A percentile compares a stretch with the other conserved stretches of the same genome.
Evolutionary conservation across 164 flowering plant species (phyloP).

Genomic region (Tinospora cordifolia): DNA sequence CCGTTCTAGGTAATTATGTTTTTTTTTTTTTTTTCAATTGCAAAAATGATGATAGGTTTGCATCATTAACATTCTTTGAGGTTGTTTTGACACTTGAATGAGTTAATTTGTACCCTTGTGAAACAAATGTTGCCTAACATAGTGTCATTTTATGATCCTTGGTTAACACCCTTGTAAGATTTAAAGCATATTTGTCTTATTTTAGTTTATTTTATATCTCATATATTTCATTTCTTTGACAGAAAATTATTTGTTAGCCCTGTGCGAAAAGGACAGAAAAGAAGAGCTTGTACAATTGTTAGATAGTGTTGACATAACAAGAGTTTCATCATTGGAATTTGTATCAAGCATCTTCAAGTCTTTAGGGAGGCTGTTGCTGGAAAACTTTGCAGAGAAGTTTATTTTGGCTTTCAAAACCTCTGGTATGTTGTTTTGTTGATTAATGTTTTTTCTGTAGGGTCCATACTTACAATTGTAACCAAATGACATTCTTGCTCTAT

Average conservation of each 20-base stretch:
- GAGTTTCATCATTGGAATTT: conserved; percentile 37
- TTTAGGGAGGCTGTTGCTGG: conserved; percentile 54
- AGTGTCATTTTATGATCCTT: not conserved
- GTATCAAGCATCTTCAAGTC: conserved; percentile 42
- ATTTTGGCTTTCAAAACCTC: conserved; percentile 35
- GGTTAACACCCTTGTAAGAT: not conserved
- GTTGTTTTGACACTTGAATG: not conserved
- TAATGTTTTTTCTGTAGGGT: not conserved
- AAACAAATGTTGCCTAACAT: not conserved
- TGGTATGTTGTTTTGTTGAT: conserved; percentile 36
- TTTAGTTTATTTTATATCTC: not conserved
- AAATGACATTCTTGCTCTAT: too few relatives aligned
- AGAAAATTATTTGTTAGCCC: conserved; percentile 72
- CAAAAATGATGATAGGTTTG: not conserved
- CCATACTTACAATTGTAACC: not conserved
- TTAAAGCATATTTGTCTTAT: not conserved
- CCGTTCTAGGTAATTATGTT: not conserved
- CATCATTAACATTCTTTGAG: not conserved
- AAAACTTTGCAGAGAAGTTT: conserved; percentile 41
- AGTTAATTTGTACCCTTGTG: not conserved
- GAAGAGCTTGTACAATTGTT: conserved; percentile 46
- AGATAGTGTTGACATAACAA: conserved; percentile 52
- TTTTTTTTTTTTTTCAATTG: not conserved
- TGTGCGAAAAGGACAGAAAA: conserved; percentile 55
- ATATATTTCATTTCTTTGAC: conserved; percentile 23